Percentiles rank a stretch among this genome's conserved stretches.
Conservation (phyloP, 495 filamentous ascomycete species). For the Aspergillus heteromorphus region DNA sequence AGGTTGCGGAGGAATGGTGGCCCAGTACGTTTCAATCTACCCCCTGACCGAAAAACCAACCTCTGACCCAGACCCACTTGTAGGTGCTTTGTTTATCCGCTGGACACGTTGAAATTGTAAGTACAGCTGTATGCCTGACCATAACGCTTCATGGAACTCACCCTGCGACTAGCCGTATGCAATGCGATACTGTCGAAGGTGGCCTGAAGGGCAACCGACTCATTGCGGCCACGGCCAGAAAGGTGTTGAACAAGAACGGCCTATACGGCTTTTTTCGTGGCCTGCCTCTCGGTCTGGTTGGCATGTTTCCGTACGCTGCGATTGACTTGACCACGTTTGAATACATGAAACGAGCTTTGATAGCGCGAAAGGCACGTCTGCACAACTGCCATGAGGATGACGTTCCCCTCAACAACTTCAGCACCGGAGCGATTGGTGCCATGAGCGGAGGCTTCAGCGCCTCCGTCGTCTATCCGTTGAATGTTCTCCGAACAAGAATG, state of each 20-base stretch:
- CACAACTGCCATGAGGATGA: conserved; percentile 76
- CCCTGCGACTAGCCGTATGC: conserved; percentile 60
- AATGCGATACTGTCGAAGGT: conserved; percentile 86
- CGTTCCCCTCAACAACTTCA: conserved; percentile 66
- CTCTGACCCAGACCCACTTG: conserved; percentile 27
- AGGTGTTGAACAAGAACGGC: conserved; percentile 75
- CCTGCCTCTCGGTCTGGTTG: conserved; percentile 82
- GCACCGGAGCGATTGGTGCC: conserved; percentile 79
- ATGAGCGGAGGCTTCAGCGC: conserved; percentile 89
- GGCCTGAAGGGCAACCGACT: conserved; percentile 81
- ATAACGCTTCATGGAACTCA: conserved; percentile 16
- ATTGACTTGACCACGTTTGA: conserved; percentile 97
- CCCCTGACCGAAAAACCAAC: background rate
- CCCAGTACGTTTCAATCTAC: conserved; percentile 56
- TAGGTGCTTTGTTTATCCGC: conserved; percentile 84
- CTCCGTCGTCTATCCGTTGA: conserved; percentile 90
- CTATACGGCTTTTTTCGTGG: conserved; percentile 82
- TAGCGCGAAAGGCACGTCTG: conserved; percentile 62
- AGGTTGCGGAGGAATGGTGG: conserved; percentile 85
- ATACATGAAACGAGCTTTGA: conserved; percentile 71
- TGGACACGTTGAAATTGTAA: conserved; percentile 96
- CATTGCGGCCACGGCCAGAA: conserved; percentile 71
- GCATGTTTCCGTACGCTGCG: conserved; percentile 97
- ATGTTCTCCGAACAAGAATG: conserved; percentile 86
- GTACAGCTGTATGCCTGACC: conserved; percentile 14